Base-by-base conservation (phyloP, 202 grass and related monocot genomes). In the Zoysia matrella region DNA sequence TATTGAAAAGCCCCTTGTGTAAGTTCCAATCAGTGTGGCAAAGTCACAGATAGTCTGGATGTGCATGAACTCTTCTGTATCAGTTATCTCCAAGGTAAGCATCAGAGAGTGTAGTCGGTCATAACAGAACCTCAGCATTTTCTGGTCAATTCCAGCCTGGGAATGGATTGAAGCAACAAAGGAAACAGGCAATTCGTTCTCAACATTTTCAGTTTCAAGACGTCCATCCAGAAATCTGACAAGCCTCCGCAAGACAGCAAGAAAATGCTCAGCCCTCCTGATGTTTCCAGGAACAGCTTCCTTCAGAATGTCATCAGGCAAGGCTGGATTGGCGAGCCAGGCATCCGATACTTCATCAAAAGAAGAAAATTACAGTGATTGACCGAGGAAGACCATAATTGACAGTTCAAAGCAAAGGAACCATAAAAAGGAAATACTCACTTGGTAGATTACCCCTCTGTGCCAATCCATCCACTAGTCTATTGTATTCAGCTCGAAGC, bases 271-370 rank as follows among this genome's bases (percentile, higher is more conserved):
- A 4, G 95, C 95, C 69, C 82, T 80, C 72, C 95, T 86, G 66
- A 98, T 98, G 69, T 98, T 98, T 84, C 95, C 95, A 45, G 95
- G 95, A 75, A 98, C 95, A 48, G 90, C 90, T 71, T 98, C 95
- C 86, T 89, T 98, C 65, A 98, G 76, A 55, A 98, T 98, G 65
- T 98, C 86, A 50, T 92, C 90, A 65, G 92, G 95, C 72, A 98
- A 83, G 11, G 90, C 60, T 2, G 95, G 95, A 69, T 98, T 98
- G 6, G 90, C 86, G 36, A 98, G 73, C 95, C 92, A 98, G 30
- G 95, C 86, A 61, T 98, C 95, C 62, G 95, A 95, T 86, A 98
- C 94, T 93, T 69, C 46, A 91, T 52, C 5, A 92, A 14, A 94
- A 75, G 45, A 85, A 82, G 40, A 46, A 63, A 0, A 56, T 53